Evolutionary conservation across 1,284 basidiomycete species (phyloP), one percentile per base, ranked within the genome.

Genomic region (Sanghuangporus sanghuang): DNA sequence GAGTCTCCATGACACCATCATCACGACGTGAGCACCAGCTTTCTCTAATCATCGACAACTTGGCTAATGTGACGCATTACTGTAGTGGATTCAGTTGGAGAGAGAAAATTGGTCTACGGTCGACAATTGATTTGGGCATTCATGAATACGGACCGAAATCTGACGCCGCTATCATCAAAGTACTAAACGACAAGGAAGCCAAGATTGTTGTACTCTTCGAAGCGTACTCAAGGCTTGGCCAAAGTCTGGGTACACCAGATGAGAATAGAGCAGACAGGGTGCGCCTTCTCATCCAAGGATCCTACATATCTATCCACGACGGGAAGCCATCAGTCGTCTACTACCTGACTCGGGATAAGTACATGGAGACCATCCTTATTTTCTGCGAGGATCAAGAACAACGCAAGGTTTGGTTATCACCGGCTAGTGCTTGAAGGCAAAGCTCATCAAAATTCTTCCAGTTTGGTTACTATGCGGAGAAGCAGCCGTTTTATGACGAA

Each of bases 291-390:
- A 57, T 57, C 32, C 56, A 57, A 57, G 56, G 56, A 7, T 57
- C 56, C 12, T 57, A 57, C 27, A 57, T 57, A 18, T 57, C 56
- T 2, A 57, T 44, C 3, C 39, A 32, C n/a, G 56, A 57, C 12
- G 39, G 18, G 39, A 57, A 27, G 27, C 56, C 56, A n/a, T 57
- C 40, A 11, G 56, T 57, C 11, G 56, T 57, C 12, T 57, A 42
- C 56, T 57, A 57, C 35, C 56, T 57, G 14, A 57, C 56, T 6
- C 38, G 56, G 35, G 56, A 57, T 18, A 57, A 57, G 39, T 18
- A 57, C 36, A 46, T 57, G 56, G 56, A 57, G 40, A 57, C 56
- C 40, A 57, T 57, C 39, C 56, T 57, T 16, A 57, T 57, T 48
- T 57, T 57, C n/a, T 32, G 38, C 11, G 56, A 57, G 9, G 23